Evolutionary conservation across 768 basidiomycete genomes (phyloP), one percentile per base, ranked within the genome.

Genomic region (Pleurotus eryngii): DNA sequence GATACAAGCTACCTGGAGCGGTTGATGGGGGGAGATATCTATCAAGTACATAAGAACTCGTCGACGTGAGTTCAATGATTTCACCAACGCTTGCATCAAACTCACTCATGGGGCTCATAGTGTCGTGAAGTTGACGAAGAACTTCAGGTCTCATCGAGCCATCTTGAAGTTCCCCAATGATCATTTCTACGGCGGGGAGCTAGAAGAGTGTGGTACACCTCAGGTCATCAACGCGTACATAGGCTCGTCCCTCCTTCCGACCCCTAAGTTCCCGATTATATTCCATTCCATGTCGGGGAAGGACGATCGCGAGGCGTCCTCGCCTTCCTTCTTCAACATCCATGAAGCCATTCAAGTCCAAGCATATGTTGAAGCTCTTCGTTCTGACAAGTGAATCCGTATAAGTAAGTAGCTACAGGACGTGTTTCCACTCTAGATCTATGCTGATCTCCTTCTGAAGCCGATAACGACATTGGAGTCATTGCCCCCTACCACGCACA

Each of bases 251-350:
- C 74, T 77, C 35, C 69, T 84, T 2, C 76, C 76, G 0, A 70
- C 67, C 2, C 73, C 70, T 39, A 72, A 74, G 1, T 87, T 86
- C 67, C 86, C 87, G 0, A 68, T 89, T 42, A 68, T 88, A 1
- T 86, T 89, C 68, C 82, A 87, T 64, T 75, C 79, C 2, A 70
- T 87, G 11, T 62, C 70, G 14, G 87, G 87, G 15, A 81, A 81
- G 61, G 86, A 89, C 62, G 78, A 81, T 22, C 78, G 85, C n/a
- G 86, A 89, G 63, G 78, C 80, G 2, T 76, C 79, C 0, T 87
- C 86, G 0, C 87, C 86, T 1, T 88, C 85, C 0, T 88, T 86
- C 67, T 89, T 88, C 74, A 89, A 89, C 57, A 77, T 82, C 38
- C 77, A 82, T 26, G 86, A 89, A 61, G 76, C 74, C 0, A 64